phyloP scores from a whole-genome alignment of 2,329 filamentous ascomycete genomes.

The Boeremia lycopersici region DNA sequence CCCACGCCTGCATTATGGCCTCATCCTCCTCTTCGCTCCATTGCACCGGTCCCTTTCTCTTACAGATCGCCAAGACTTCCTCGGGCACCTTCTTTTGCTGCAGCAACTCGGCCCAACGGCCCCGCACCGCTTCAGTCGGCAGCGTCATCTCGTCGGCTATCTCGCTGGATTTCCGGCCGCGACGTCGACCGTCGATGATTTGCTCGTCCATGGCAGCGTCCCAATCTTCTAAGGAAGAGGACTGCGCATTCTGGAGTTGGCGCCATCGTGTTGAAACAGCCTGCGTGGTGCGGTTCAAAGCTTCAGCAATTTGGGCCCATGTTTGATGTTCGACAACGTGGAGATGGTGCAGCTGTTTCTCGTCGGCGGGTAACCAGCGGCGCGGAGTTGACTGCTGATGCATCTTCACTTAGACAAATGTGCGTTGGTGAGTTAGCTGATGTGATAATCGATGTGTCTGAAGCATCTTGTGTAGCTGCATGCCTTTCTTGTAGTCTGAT shows the following conservation, averaged over 20 bases:
- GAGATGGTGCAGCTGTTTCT: conserved; percentile 3
- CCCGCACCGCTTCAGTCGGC: conserved; percentile 4
- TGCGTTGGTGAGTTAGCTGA: not conserved
- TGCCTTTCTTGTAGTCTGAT: not conserved
- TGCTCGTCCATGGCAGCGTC: conserved; percentile 5
- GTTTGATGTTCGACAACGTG: not conserved
- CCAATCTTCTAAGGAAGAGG: conserved; percentile 5
- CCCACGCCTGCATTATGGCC: conserved; percentile 6
- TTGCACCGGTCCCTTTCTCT: not conserved
- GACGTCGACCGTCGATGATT: conserved; percentile 13
- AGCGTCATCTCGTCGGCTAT: conserved; percentile 7
- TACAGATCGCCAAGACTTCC: conserved; percentile 2
- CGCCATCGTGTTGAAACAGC: not conserved
- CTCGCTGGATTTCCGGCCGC: not conserved
- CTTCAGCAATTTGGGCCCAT: not conserved
- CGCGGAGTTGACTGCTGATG: not conserved
- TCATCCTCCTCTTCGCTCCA: conserved; percentile 15
- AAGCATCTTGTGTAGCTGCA: not conserved
- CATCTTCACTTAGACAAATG: not conserved
- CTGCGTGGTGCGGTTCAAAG: not conserved
- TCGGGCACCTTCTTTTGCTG: conserved; percentile 11
- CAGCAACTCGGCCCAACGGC: conserved; percentile 10
- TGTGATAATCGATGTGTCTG: not conserved
- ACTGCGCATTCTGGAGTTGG: not conserved
- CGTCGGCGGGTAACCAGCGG: conserved; percentile 14